Evolutionary conservation across 139 green algal species (phyloP).

Genomic region (Auxenochlorella pyrenoidosa): DNA sequence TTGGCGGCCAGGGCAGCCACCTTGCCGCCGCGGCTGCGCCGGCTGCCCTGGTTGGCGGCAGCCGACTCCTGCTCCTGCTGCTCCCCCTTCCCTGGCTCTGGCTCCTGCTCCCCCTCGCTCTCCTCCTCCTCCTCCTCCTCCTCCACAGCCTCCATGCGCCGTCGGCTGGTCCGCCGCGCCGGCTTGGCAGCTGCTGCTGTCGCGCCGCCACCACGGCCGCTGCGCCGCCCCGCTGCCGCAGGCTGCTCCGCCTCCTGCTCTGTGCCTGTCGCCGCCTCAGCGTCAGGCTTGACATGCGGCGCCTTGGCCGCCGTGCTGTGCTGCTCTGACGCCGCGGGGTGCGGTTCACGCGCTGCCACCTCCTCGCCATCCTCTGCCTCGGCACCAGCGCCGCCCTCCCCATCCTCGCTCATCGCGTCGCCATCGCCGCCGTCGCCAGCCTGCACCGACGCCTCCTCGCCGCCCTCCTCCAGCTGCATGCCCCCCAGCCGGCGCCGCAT

Average conservation of each 20-base stretch:
- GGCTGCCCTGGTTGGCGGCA: constrained; percentile 9
- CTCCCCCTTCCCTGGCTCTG: background rate
- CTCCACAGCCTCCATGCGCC: background rate
- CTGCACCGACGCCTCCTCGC: background rate
- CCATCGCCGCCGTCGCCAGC: background rate
- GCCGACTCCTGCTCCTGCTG: constrained; percentile 29
- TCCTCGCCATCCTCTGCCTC: background rate
- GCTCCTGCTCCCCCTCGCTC: background rate
- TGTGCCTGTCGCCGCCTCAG: background rate
- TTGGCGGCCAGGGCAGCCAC: constrained; percentile 15
- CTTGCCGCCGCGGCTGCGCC: constrained; percentile 17
- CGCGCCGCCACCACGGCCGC: background rate
- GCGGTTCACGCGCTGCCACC: background rate
- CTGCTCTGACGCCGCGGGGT: constrained; percentile 20
- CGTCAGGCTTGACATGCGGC: background rate
- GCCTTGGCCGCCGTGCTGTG: constrained; percentile 11
- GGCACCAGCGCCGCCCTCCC: background rate
- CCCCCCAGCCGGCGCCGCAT: constrained; percentile 22
- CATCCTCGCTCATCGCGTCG: constrained; percentile 12
- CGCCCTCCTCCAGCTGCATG: constrained; percentile 17
- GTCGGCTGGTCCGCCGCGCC: background rate
- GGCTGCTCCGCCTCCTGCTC: constrained; percentile 19
- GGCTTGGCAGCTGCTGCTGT: background rate
- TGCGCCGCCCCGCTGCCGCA: background rate
- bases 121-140: background rate